These are phyloP conservation scores for Entophlyctis luteolus DNA, from an alignment of 192 early-diverging fungal species.

Conservation along the genomic window DNA sequence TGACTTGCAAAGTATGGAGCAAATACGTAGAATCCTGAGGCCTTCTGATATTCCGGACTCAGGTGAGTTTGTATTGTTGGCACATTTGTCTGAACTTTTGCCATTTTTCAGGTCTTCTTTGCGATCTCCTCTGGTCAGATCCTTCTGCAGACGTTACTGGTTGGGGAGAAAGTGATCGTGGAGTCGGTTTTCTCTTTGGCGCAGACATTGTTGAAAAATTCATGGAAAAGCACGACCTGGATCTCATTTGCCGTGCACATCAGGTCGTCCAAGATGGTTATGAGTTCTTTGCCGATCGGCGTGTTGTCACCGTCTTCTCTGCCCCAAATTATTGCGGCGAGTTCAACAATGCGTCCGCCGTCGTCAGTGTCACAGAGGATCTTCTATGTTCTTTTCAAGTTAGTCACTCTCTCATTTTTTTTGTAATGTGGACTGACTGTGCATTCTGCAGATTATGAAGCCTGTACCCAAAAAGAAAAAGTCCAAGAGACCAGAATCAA, in stretches of 20 bases:
- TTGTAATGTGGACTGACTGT: not conserved
- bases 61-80: conserved; percentile 41
- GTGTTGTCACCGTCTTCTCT: conserved; percentile 91
- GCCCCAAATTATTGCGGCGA: conserved; percentile 93
- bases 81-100: not conserved
- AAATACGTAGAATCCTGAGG: conserved; percentile 92
- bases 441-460: conserved; percentile 74
- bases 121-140: conserved; percentile 95
- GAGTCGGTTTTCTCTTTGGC: conserved; percentile 93
- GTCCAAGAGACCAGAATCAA: too few relatives aligned
- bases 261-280: conserved; percentile 97
- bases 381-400: conserved; percentile 65
- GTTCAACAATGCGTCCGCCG: conserved; percentile 64
- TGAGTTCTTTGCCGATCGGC: conserved; percentile 95
- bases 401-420: not conserved
- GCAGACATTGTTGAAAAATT: conserved; percentile 87
- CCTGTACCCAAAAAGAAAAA: conserved; percentile 89
- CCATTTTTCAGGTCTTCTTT: conserved; percentile 64
- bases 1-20: conserved; percentile 93
- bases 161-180: conserved; percentile 96
- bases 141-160: conserved; percentile 92
- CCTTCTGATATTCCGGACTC: conserved; percentile 97
- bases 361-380: conserved; percentile 67
- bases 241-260: conserved; percentile 96
- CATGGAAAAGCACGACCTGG: conserved; percentile 94